Evolutionary conservation across 306 rosid genomes (phyloP).

Genomic region (Urtica urens): DNA sequence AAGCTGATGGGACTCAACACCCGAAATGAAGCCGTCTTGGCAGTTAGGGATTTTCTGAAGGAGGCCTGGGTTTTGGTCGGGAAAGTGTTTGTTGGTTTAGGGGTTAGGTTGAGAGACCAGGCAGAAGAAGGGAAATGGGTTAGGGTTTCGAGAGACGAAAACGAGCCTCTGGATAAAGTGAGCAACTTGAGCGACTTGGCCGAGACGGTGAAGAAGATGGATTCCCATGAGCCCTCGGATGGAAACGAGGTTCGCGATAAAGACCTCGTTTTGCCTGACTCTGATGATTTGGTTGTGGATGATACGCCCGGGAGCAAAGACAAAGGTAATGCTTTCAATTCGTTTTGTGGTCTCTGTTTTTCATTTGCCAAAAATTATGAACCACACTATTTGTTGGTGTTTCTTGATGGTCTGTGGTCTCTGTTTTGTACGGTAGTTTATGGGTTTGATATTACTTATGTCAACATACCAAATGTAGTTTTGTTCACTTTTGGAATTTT

Average conservation of each 20-base stretch:
- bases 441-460: not conserved
- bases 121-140: not conserved
- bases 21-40: slow-evolving; percentile 35
- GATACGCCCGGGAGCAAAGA: not conserved
- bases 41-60: slow-evolving; percentile 28
- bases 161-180: not conserved
- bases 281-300: not conserved
- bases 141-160: not conserved
- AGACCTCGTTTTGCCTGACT: slow-evolving; percentile 6
- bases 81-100: slow-evolving; percentile 33
- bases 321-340: not conserved
- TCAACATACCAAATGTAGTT: not conserved
- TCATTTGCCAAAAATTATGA: not conserved
- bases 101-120: slow-evolving; percentile 9
- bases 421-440: too few relatives aligned
- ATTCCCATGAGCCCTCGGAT: not conserved
- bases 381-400: not conserved
- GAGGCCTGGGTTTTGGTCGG: slow-evolving; percentile 56
- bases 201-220: slow-evolving; percentile 9
- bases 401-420: not conserved
- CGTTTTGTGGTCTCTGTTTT: too few relatives aligned
- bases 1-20: slow-evolving; percentile 35
- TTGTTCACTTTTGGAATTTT: not conserved
- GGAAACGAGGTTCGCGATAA: slow-evolving; percentile 10
- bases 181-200: slow-evolving; percentile 1